Evolutionary conservation across 1,284 basidiomycete species (phyloP).

Genomic region (Stygiomarasmius scandens): DNA sequence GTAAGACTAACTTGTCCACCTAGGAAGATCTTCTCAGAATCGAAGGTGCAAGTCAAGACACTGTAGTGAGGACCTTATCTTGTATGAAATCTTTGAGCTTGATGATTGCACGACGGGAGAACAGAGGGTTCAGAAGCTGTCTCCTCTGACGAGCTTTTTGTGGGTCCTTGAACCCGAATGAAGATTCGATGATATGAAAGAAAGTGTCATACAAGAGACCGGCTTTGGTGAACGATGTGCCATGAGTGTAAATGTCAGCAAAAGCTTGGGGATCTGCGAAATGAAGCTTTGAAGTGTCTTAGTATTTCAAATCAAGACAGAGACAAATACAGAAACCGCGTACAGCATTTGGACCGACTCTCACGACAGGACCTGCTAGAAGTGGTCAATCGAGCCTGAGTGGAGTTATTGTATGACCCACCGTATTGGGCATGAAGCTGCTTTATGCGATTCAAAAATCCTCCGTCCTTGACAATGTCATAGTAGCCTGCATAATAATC

Average conservation of each 20-base stretch:
- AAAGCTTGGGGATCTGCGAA: slow-evolving; percentile 27
- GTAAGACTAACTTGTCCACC: slow-evolving; percentile 16
- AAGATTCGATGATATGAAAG: slow-evolving; percentile 14
- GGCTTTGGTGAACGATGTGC: slow-evolving; percentile 13
- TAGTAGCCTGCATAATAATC: slow-evolving; percentile 6
- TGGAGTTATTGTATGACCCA: neutral
- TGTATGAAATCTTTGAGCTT: slow-evolving; percentile 25
- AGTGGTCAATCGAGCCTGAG: neutral
- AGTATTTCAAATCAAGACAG: neutral
- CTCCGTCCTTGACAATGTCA: slow-evolving; percentile 2
- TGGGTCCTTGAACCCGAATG: slow-evolving; percentile 18
- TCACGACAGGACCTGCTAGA: neutral
- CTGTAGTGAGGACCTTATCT: slow-evolving; percentile 21
- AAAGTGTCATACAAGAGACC: slow-evolving; percentile 25
- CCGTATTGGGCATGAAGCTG: slow-evolving; percentile 3
- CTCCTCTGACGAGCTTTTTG: slow-evolving; percentile 22
- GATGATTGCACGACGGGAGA: slow-evolving; percentile 28
- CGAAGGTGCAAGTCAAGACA: neutral
- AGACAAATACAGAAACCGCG: neutral
- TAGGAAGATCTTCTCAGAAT: neutral
- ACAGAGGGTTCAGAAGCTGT: slow-evolving; percentile 24
- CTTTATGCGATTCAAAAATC: neutral
- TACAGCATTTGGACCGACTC: slow-evolving; percentile 1
- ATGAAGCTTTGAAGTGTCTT: slow-evolving; percentile 22
- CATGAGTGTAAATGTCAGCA: slow-evolving; percentile 26